Percentiles rank a stretch among this genome's conserved stretches.
These are phyloP conservation scores for Pisolithus microcarpus DNA, from an alignment of 768 basidiomycete genomes.

Conservation along the genomic window DNA sequence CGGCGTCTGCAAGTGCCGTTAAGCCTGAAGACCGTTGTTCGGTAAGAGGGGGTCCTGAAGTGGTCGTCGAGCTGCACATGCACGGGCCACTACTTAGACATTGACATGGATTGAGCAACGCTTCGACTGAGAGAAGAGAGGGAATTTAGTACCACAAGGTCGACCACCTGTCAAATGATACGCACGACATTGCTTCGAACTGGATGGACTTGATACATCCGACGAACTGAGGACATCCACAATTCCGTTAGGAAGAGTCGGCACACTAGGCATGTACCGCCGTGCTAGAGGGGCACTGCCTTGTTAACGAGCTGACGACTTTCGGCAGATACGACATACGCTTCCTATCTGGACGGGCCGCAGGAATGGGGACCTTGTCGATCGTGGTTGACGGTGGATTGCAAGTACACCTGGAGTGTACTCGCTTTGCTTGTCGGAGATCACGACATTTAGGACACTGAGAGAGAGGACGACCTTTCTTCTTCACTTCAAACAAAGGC, in stretches of 20 bases:
- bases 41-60: slow-evolving; percentile 4
- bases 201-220: slow-evolving; percentile 25
- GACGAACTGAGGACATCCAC: slow-evolving; percentile 41
- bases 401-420: slow-evolving; percentile 81
- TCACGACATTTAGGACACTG: slow-evolving; percentile 84
- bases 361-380: slow-evolving; percentile 28
- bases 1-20: slow-evolving; percentile 33
- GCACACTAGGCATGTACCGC: slow-evolving; percentile 63
- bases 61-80: slow-evolving; percentile 31
- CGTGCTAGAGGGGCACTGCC: slow-evolving; percentile 37
- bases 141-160: slow-evolving; percentile 3
- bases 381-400: slow-evolving; percentile 30
- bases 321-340: slow-evolving; percentile 15
- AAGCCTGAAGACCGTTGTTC: slow-evolving; percentile 17
- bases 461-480: slow-evolving; percentile 86
- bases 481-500: slow-evolving; percentile 89
- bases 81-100: slow-evolving; percentile 54
- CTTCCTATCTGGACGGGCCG: slow-evolving; percentile 27
- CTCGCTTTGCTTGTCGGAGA: slow-evolving; percentile 68
- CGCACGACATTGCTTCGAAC: slow-evolving; percentile 47
- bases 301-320: slow-evolving; percentile 12
- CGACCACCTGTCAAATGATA: background rate
- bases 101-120: slow-evolving; percentile 56
- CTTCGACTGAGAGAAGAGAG: slow-evolving; percentile 39
- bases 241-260: slow-evolving; percentile 69